Base-by-base conservation (phyloP, 164 flowering plant genomes). In the Magnolia sinica region DNA sequence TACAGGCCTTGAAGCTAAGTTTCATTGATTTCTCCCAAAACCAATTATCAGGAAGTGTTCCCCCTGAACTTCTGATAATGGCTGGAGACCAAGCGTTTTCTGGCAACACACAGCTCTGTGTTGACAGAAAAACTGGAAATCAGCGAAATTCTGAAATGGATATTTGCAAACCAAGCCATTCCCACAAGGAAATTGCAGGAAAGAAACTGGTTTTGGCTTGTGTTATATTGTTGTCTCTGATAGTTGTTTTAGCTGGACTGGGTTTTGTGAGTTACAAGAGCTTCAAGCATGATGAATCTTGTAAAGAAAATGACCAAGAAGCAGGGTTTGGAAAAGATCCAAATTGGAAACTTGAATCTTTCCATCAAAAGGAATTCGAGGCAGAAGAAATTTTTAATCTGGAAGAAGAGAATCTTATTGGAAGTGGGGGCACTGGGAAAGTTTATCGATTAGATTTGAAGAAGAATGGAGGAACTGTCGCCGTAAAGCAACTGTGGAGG, bases 341-440 rank as follows among this genome's bases (percentile, higher is more conserved):
- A 18, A 83, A 85, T 50, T 91, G 96, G 92, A 88, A 88, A 69
- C 74, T 96, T 19, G 82, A 91, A 75, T 87, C 90, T 49, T 96
- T 92, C 80, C 93, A 92, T 77, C 89, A 79, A 59, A 72, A 87
- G 61, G 92, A 91, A 22, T 79, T 92, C n/a, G 90, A 91, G 78
- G 90, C 82, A 4, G 92, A 94, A 49, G 98, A 96, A 52, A 82
- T 96, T 64, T 87, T 85, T 52, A 79, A 83, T 29, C 70, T 94
- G 81, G 89, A 90, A 13, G 95, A 91, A 73, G 88, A 76, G 1
- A 92, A 90, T 78, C 72, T 94, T 81, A 88, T 96, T 13, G 99
- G 98, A 45, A 87, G 83, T 65, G 99, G 99, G 37, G 88, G 96
- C 10, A 87, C 94, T 0, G 99, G 99, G 68, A 94, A 84, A 82